Evolutionary conservation across 1,284 basidiomycete species (phyloP).

Genomic region (Tilletia walkeri): DNA sequence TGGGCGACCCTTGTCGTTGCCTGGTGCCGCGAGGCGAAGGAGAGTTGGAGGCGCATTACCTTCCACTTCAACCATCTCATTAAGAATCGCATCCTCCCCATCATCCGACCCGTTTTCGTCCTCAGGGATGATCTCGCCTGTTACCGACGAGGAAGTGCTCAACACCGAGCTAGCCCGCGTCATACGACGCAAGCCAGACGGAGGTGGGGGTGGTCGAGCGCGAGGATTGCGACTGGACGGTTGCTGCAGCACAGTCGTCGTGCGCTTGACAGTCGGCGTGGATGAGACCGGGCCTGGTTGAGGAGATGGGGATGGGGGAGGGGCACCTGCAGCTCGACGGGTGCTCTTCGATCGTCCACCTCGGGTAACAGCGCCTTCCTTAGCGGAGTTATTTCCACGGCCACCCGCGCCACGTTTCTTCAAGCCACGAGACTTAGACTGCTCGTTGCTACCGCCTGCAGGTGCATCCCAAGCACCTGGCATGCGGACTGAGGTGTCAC

Average conservation of each 20-base stretch:
- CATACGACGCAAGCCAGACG: slow-evolving; percentile 6
- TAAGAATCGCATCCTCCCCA: neutral
- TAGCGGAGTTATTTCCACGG: no score
- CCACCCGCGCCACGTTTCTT: no score
- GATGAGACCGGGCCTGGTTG: neutral
- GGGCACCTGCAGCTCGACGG: neutral
- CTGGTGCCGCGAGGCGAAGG: neutral
- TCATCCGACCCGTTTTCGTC: slow-evolving; percentile 8
- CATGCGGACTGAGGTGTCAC: neutral
- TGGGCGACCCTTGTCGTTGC: no score
- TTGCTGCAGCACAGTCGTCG: neutral
- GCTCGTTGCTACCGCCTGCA: neutral
- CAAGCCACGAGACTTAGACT: no score
- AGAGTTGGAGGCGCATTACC: neutral
- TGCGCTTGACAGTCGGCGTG: neutral
- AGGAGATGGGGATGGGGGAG: neutral
- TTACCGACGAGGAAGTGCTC: neutral
- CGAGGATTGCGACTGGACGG: neutral
- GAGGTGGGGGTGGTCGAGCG: neutral
- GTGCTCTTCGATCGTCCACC: neutral
- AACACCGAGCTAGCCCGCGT: slow-evolving; percentile 9
- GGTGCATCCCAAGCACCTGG: slow-evolving; percentile 8
- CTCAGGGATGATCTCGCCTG: neutral
- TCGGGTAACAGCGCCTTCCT: neutral
- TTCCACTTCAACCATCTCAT: slow-evolving; percentile 12